phyloP scores from a whole-genome alignment of 257 asterid species.

The Nicotiana knightiana region DNA sequence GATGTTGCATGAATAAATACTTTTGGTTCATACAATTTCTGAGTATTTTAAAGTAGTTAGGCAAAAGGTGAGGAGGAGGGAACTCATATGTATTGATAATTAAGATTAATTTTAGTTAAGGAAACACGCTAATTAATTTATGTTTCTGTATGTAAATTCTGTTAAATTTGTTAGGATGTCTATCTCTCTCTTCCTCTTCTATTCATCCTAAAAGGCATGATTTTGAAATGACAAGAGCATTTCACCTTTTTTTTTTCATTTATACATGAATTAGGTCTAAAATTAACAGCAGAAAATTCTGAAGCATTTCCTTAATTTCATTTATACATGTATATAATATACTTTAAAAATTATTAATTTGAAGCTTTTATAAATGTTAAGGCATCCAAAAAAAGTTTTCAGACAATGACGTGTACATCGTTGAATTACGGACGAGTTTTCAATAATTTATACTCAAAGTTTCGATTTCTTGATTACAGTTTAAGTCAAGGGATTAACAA shows the following conservation, averaged over 20 bases:
- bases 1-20: not conserved
- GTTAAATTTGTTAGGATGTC: not conserved
- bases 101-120: not conserved
- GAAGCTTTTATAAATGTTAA: not conserved
- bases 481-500: not conserved
- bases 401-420: too few relatives aligned
- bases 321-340: too few relatives aligned
- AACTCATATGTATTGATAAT: not conserved
- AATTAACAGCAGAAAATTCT: not conserved
- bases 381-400: not conserved
- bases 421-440: too few relatives aligned
- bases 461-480: not conserved
- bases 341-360: not conserved
- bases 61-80: not conserved
- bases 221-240: not conserved
- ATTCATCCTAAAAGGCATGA: not conserved
- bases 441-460: too few relatives aligned
- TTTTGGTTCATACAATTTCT: not conserved
- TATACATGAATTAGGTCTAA: not conserved
- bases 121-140: not conserved
- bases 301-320: not conserved
- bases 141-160: not conserved
- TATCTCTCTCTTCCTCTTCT: not conserved
- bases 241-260: not conserved
- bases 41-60: too few relatives aligned